Evolutionary conservation across 75 land plant genomes (phyloP), one percentile per base, ranked within the genome.

Genomic region (Pinus taeda): DNA sequence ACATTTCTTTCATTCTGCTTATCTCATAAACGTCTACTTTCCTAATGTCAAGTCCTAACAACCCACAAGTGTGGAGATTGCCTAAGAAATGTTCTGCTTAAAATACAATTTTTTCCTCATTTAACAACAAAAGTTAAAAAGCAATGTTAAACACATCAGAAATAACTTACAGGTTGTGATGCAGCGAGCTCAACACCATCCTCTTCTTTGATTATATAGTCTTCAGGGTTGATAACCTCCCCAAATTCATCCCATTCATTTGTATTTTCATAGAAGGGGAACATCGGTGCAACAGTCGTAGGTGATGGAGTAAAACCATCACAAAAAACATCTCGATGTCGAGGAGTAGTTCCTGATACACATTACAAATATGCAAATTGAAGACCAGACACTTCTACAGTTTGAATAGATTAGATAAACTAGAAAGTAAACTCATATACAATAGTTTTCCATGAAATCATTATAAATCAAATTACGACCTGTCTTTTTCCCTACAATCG

Each of bases 161-260:
- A 81, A 61, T 37, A 61, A 80, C 88, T 83, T 81, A 88, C 92
- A 57, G 60, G 81, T 78, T 86, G 80, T 4, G 88, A 65, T 58
- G 60, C 45, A 33, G 78, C 18, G 21, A 78, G 30, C 60, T 88
- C 84, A 79, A 82, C 87, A 83, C 87, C 76, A 64, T 93, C 91
- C 71, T 89, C 89, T 15, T 91, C 97, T 84, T 90, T 91, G 24
- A 84, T 90, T 15, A 89, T 82, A 85, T 87, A 96, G 75, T 96
- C 97, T 78, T 93, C 94, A 56, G 98, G 98, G 80, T 93, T 93
- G 14, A 96, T 93, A 65, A 96, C 85, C 76, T 96, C 98, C 33
- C 98, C 98, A 83, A 80, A 96, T 74, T 96, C 98, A 88, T 96
- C 98, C 93, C 93, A 92, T 61, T 91, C 97, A 84, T 84, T 78